Evolutionary conservation across 75 land plant species (phyloP).

Genomic region (Sequoiadendron giganteum): DNA sequence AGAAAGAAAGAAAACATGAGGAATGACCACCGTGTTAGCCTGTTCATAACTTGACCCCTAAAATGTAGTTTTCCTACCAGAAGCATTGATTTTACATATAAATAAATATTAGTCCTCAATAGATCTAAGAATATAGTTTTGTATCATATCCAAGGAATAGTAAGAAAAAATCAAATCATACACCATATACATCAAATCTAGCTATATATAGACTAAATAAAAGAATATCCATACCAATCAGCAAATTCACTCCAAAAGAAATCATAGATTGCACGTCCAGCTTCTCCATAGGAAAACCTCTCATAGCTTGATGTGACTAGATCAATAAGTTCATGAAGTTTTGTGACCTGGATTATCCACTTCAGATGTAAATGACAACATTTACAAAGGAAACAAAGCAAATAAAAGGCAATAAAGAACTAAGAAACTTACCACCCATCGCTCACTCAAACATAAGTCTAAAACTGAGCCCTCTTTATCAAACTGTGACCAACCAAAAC

Average conservation of each 20-base stretch:
- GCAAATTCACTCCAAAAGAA: conserved; percentile 99
- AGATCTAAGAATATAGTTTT: neutral
- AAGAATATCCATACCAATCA: conserved; percentile 64
- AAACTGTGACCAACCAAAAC: conserved; percentile 41
- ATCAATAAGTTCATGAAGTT: conserved; percentile 83
- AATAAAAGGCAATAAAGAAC: conserved; percentile 1
- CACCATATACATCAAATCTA: neutral
- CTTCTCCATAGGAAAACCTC: conserved; percentile 78
- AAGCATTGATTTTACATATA: neutral
- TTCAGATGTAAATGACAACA: neutral
- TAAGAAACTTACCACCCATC: conserved; percentile 82
- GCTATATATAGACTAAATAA: neutral
- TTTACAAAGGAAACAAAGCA: neutral
- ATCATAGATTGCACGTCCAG: conserved; percentile 82
- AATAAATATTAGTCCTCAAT: neutral
- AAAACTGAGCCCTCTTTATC: conserved; percentile 37
- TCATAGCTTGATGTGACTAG: conserved; percentile 74
- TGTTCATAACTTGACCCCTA: too few relatives aligned
- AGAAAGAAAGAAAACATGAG: too few relatives aligned
- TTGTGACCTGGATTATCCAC: conserved; percentile 57
- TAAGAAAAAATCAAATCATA: neutral
- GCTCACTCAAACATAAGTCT: conserved; percentile 62
- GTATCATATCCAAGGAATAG: neutral
- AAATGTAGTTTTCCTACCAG: too few relatives aligned
- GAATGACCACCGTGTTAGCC: too few relatives aligned